A percentile compares a stretch with the other conserved stretches of the same genome.
These are phyloP conservation scores for Aspergillus sp. DNA, from an alignment of 2,329 filamentous ascomycete genomes.

Conservation along the genomic window DNA sequence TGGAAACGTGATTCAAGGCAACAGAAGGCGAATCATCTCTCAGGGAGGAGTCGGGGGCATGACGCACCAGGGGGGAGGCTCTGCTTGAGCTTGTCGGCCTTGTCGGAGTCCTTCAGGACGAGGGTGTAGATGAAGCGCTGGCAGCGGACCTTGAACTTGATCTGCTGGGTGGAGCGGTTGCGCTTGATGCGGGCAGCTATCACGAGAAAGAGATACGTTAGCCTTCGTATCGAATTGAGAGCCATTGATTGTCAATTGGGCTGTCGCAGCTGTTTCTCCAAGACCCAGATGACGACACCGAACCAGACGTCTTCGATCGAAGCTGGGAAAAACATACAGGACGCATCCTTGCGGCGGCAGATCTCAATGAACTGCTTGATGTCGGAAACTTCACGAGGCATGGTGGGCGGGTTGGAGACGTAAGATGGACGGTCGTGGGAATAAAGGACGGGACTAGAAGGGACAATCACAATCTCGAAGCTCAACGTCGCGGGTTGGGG, in stretches of 20 bases:
- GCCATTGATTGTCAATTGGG: neutral
- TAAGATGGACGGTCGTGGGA: constrained; percentile 11
- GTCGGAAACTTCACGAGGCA: constrained; percentile 97
- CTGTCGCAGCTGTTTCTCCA: constrained; percentile 3
- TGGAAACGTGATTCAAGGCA: neutral
- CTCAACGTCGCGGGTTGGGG: constrained; percentile 14
- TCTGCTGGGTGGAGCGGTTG: constrained; percentile 83
- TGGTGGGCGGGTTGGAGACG: constrained; percentile 61
- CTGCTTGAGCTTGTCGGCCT: constrained; percentile 99
- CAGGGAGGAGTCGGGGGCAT: constrained; percentile 5
- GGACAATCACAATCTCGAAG: constrained; percentile 21
- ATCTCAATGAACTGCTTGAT: constrained; percentile 99
- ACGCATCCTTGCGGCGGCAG: constrained; percentile 98
- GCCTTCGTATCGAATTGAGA: neutral
- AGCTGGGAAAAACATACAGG: constrained; percentile 68
- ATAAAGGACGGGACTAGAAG: constrained; percentile 9
- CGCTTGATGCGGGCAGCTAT: constrained; percentile 91
- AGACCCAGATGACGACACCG: constrained; percentile 1
- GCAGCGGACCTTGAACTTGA: constrained; percentile 99
- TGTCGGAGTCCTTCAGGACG: constrained; percentile 96
- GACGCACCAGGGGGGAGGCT: constrained; percentile 91
- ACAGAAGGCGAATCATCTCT: neutral
- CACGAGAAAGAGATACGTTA: constrained; percentile 16
- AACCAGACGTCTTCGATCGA: neutral
- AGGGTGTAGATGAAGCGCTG: constrained; percentile 95